Percentiles rank a stretch among this genome's conserved stretches.
phyloP scores from a whole-genome alignment of 768 basidiomycete genomes.

The Tricholoma flavovirens region DNA sequence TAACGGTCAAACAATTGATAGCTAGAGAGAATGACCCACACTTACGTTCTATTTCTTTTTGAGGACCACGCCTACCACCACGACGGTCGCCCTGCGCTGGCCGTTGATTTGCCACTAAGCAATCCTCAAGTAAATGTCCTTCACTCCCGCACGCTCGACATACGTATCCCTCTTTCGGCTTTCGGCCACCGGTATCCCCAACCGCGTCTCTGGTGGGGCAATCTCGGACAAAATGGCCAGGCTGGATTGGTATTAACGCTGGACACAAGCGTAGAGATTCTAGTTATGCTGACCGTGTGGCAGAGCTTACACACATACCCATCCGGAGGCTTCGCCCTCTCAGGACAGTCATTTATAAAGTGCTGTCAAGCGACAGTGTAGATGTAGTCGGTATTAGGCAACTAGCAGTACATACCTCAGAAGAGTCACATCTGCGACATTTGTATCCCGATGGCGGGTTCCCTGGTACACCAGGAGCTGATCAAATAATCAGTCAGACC shows the following conservation, averaged over 20 bases:
- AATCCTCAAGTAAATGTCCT: slow-evolving; percentile 83
- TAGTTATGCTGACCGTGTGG: slow-evolving; percentile 42
- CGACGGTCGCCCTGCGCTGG: slow-evolving; percentile 31
- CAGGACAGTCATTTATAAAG: slow-evolving; percentile 71
- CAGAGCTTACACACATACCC: slow-evolving; percentile 88
- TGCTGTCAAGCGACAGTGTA: slow-evolving; percentile 40
- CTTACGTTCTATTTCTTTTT: slow-evolving; percentile 79
- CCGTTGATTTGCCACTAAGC: slow-evolving; percentile 60
- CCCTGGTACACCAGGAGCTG: slow-evolving; percentile 37
- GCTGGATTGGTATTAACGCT: slow-evolving; percentile 28
- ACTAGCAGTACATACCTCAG: slow-evolving; percentile 44
- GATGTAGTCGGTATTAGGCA: neutral
- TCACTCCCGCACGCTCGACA: slow-evolving; percentile 91
- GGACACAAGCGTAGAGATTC: neutral
- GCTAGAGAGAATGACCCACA: slow-evolving; percentile 9
- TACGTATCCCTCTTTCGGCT: slow-evolving; percentile 81
- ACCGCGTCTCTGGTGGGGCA: slow-evolving; percentile 76
- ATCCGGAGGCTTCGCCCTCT: slow-evolving; percentile 70
- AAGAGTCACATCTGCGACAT: slow-evolving; percentile 71
- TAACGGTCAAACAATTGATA: slow-evolving; percentile 1
- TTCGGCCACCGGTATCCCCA: slow-evolving; percentile 79
- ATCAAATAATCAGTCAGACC: neutral
- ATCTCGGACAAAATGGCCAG: slow-evolving; percentile 84
- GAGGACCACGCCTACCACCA: slow-evolving; percentile 47
- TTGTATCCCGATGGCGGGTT: slow-evolving; percentile 70